Evolutionary conservation across 306 rosid species (phyloP).

Genomic region (Albizia julibrissin): DNA sequence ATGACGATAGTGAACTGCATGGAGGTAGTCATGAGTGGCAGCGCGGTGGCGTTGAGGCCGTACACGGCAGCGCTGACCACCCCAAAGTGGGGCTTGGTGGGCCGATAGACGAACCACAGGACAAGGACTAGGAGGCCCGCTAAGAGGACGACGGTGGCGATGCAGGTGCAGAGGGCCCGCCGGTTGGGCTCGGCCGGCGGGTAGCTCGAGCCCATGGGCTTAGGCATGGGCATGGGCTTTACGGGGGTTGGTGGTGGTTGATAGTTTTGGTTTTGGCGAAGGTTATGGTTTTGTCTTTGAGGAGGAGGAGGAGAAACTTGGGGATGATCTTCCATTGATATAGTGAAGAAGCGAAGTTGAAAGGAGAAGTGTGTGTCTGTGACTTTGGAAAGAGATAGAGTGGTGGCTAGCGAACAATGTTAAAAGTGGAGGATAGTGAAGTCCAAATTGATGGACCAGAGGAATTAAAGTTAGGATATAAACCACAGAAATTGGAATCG

Average conservation of each 20-base stretch:
- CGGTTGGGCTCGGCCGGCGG: not conserved
- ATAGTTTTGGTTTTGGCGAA: not conserved
- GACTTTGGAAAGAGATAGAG: not conserved
- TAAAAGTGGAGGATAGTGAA: slow-evolving; percentile 32
- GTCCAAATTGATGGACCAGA: slow-evolving; percentile 28
- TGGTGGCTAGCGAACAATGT: slow-evolving; percentile 6
- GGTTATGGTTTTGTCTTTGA: not conserved
- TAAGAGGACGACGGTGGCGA: slow-evolving; percentile 59
- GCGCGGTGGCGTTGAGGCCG: slow-evolving; percentile 58
- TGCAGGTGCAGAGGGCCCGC: slow-evolving; percentile 50
- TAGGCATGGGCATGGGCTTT: slow-evolving; percentile 10
- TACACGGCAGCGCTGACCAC: slow-evolving; percentile 64
- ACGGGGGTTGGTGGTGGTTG: not conserved
- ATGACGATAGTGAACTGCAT: slow-evolving; percentile 78
- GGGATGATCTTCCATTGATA: slow-evolving; percentile 33
- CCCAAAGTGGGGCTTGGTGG: slow-evolving; percentile 62
- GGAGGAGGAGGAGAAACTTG: not conserved
- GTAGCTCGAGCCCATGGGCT: not conserved
- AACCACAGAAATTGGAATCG: not conserved
- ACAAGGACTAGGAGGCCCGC: slow-evolving; percentile 49
- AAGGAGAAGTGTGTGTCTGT: not conserved
- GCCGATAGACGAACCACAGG: slow-evolving; percentile 84
- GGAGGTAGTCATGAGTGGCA: slow-evolving; percentile 55
- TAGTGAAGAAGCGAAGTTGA: not conserved
- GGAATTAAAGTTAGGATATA: not conserved